These are phyloP conservation scores for Solanum tacnaense DNA, from an alignment of 257 asterid species.

Conservation along the genomic window DNA sequence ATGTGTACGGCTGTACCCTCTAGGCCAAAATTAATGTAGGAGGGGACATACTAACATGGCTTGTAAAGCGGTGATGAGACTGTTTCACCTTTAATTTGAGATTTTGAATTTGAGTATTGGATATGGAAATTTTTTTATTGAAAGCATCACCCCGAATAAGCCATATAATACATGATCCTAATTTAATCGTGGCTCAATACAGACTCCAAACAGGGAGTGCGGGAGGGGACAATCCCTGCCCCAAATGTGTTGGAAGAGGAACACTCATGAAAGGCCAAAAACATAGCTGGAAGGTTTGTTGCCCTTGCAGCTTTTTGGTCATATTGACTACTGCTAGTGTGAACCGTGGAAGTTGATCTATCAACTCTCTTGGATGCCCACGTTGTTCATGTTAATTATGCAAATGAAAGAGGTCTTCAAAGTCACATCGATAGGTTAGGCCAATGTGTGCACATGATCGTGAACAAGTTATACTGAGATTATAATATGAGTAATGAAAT, in stretches of 20 bases:
- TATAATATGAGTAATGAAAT: background rate
- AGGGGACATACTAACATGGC: background rate
- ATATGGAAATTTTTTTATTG: fast-evolving
- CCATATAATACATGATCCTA: too few species aligned
- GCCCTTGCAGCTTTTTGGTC: background rate
- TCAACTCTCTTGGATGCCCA: background rate
- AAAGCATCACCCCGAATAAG: fast-evolving
- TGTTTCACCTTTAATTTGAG: too few species aligned
- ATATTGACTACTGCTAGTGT: background rate
- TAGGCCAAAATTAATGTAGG: background rate
- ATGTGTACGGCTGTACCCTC: constrained; percentile 10
- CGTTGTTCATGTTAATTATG: background rate
- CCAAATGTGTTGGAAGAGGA: background rate
- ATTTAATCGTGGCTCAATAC: too few species aligned
- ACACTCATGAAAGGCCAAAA: background rate
- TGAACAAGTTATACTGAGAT: background rate
- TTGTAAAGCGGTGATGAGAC: background rate
- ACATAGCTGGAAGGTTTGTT: background rate
- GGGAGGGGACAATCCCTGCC: background rate
- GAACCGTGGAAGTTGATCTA: background rate
- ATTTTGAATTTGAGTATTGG: fast-evolving
- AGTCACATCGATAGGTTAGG: background rate
- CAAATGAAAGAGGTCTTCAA: background rate
- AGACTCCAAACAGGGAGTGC: background rate
- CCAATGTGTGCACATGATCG: background rate